Percentiles rank a stretch among this genome's conserved stretches.
Evolutionary conservation across 176 grass and related monocot genomes (phyloP).

Genomic region (Puccinellia tenuiflora): DNA sequence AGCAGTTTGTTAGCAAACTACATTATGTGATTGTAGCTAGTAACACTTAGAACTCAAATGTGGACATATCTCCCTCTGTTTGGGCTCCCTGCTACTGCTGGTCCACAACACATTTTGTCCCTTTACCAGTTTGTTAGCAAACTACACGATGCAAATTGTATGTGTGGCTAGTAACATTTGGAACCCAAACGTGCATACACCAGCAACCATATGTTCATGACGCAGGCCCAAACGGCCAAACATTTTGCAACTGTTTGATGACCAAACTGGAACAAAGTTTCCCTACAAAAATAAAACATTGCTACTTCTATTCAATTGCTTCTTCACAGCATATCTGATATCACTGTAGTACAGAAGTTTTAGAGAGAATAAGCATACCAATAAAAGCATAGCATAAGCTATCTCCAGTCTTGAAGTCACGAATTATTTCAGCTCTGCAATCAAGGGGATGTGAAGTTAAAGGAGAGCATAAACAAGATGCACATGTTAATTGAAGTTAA

Average conservation of each 20-base stretch:
- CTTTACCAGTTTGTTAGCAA: background rate
- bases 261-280: conserved; percentile 14
- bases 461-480: conserved; percentile 7
- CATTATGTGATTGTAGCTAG: background rate
- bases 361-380: conserved; percentile 34
- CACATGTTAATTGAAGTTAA: background rate
- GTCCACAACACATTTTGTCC: background rate
- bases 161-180: background rate
- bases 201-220: background rate
- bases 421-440: conserved; percentile 89
- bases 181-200: background rate
- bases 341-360: conserved; percentile 5
- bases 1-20: background rate
- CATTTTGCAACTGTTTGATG: background rate
- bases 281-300: conserved; percentile 15
- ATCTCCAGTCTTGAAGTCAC: conserved; percentile 89
- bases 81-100: background rate
- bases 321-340: background rate
- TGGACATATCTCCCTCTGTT: background rate
- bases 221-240: background rate
- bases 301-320: background rate
- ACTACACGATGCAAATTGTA: background rate
- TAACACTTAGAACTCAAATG: background rate
- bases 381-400: conserved; percentile 98
- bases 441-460: conserved; percentile 16